Percentiles rank a stretch among this genome's conserved stretches.
Evolutionary conservation across 768 basidiomycete genomes (phyloP).

Genomic region (Mycena rosella): DNA sequence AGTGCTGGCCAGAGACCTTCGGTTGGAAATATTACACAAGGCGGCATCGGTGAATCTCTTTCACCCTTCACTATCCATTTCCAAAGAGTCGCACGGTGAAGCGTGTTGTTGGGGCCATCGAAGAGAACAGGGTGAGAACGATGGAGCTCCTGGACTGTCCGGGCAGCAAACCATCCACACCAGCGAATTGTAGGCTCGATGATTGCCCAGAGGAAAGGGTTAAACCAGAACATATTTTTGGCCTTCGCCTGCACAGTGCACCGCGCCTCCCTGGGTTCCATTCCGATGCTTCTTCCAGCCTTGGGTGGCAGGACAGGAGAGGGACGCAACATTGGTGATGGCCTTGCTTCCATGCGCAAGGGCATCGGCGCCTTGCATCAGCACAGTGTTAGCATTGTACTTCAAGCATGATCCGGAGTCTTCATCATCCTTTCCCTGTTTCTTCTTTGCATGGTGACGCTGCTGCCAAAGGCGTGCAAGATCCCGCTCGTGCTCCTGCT

Average conservation of each 20-base stretch:
- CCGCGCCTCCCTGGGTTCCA: slow-evolving; percentile 6
- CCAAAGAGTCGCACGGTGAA: slow-evolving; percentile 6
- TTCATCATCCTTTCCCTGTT: background rate
- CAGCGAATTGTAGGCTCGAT: slow-evolving; percentile 14
- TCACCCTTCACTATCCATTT: slow-evolving; percentile 15
- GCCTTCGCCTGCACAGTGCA: background rate
- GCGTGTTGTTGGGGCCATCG: background rate
- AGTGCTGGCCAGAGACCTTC: slow-evolving; percentile 3
- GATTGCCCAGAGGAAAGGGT: slow-evolving; percentile 8
- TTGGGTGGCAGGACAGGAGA: slow-evolving; percentile 6
- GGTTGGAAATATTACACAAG: background rate
- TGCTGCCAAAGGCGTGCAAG: background rate
- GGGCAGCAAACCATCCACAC: background rate
- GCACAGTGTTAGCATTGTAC: background rate
- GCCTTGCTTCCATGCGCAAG: background rate
- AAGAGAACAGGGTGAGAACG: slow-evolving; percentile 8
- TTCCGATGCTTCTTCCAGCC: slow-evolving; percentile 5
- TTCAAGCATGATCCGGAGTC: background rate
- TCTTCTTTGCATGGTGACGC: background rate
- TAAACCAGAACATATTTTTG: slow-evolving; percentile 3
- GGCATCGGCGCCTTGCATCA: slow-evolving; percentile 6
- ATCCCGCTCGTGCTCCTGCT: background rate
- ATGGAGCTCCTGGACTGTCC: background rate
- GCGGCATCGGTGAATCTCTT: slow-evolving; percentile 6
- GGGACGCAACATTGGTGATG: background rate